phyloP scores from a whole-genome alignment of 352 stramenopile species.

The Globisporangium emineosum region DNA sequence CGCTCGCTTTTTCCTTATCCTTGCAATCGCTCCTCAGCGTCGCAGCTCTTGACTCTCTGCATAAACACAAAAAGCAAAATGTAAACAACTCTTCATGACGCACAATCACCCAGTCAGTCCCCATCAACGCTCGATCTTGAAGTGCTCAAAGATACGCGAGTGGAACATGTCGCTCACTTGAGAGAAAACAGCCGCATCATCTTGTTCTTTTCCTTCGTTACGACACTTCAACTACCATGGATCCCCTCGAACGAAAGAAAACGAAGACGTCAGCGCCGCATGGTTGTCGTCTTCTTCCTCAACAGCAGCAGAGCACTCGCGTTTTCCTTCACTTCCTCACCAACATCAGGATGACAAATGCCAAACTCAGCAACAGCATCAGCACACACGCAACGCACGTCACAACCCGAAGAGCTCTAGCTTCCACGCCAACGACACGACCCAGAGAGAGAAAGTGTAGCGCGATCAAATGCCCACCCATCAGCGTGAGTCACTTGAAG shows the following conservation, averaged over 20 bases:
- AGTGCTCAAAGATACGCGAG: conserved; percentile 3
- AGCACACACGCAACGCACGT: not conserved
- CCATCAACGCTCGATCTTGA: not conserved
- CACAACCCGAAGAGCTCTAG: not conserved
- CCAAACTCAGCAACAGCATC: conserved; percentile 3
- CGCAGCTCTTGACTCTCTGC: too few relatives aligned
- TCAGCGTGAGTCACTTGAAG: not conserved
- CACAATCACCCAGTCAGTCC: not conserved
- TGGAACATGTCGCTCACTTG: not conserved
- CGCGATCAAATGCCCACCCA: not conserved
- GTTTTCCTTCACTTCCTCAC: not conserved
- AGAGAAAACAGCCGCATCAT: conserved; percentile 8
- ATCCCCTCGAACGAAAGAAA: not conserved
- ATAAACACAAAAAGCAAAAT: not conserved
- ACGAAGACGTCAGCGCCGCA: not conserved
- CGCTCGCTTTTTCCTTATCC: too few relatives aligned
- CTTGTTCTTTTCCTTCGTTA: conserved; percentile 9
- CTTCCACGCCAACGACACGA: not conserved
- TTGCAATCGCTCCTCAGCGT: not conserved
- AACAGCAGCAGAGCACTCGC: not conserved
- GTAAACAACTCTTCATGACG: not conserved
- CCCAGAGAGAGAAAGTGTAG: not conserved
- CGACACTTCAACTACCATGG: conserved; percentile 3
- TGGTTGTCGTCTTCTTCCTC: not conserved
- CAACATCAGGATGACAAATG: conserved; percentile 5